Evolutionary conservation across 441 rosid species (phyloP).

Genomic region (Mallotus repandus): DNA sequence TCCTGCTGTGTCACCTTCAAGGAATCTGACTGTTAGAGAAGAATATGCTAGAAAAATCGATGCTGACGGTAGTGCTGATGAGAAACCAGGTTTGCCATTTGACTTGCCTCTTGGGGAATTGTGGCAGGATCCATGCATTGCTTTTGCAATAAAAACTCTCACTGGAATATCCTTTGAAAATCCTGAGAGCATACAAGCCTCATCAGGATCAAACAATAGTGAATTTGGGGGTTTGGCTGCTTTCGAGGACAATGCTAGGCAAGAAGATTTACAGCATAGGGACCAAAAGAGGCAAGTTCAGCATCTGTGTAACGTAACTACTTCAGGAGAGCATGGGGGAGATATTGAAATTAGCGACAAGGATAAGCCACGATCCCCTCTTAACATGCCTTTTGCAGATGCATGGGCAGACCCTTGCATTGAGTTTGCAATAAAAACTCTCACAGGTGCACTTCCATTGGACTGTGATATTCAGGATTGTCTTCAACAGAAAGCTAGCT

Average conservation of each 20-base stretch:
- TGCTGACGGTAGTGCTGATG: slow-evolving; percentile 25
- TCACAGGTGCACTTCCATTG: slow-evolving; percentile 76
- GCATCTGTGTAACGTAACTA: slow-evolving; percentile 19
- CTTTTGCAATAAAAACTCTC: slow-evolving; percentile 91
- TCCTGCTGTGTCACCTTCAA: slow-evolving; percentile 1
- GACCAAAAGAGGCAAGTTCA: slow-evolving; percentile 13
- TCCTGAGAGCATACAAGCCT: slow-evolving; percentile 33
- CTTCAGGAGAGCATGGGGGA: slow-evolving; percentile 24
- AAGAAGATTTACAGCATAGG: slow-evolving; percentile 17
- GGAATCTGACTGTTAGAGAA: slow-evolving; percentile 13
- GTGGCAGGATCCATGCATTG: slow-evolving; percentile 95
- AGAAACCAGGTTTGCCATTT: slow-evolving; percentile 29
- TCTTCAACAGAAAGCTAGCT: slow-evolving; percentile 35
- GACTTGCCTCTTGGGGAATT: slow-evolving; percentile 67
- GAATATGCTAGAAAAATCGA: slow-evolving; percentile 21
- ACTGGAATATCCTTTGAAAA: slow-evolving; percentile 58
- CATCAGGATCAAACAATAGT: slow-evolving; percentile 41
- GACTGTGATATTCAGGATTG: slow-evolving; percentile 38
- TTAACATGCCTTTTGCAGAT: slow-evolving; percentile 39
- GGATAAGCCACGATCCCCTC: slow-evolving; percentile 26
- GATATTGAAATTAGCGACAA: slow-evolving; percentile 26
- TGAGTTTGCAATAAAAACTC: slow-evolving; percentile 88
- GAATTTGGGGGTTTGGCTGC: slow-evolving; percentile 23
- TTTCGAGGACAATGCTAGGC: slow-evolving; percentile 24
- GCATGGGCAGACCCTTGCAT: slow-evolving; percentile 91